A percentile compares a stretch with the other conserved stretches of the same genome.
These are phyloP conservation scores for Eucalyptus fibrosa DNA, from an alignment of 345 rosid genomes.

Conservation along the genomic window DNA sequence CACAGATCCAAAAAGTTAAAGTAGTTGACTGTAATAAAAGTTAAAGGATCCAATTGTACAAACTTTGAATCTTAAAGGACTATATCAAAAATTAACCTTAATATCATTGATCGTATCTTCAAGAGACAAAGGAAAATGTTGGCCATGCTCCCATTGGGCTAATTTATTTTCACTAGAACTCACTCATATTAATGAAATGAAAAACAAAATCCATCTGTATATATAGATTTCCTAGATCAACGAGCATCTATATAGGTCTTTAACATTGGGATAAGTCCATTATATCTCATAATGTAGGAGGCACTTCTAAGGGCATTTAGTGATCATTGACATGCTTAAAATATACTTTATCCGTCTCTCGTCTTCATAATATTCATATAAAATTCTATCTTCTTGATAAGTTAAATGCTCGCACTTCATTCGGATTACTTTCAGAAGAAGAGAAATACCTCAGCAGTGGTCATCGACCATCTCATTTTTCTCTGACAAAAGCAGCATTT, in stretches of 20 bases:
- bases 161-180: background rate
- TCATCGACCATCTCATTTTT: background rate
- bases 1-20: background rate
- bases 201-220: background rate
- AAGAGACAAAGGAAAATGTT: background rate
- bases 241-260: background rate
- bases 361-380: background rate
- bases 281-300: background rate
- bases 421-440: background rate
- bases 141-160: background rate
- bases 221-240: background rate
- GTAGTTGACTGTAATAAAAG: background rate
- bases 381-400: background rate
- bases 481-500: background rate
- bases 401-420: background rate
- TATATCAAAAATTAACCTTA: background rate
- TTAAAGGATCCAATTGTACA: background rate
- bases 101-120: background rate
- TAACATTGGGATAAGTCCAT: background rate
- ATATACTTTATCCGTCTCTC: background rate
- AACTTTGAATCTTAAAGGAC: background rate
- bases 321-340: background rate
- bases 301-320: background rate
- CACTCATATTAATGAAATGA: background rate
- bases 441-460: background rate